Conservation (phyloP, 2,329 filamentous ascomycete genomes). For the Coniella lustricola region DNA sequence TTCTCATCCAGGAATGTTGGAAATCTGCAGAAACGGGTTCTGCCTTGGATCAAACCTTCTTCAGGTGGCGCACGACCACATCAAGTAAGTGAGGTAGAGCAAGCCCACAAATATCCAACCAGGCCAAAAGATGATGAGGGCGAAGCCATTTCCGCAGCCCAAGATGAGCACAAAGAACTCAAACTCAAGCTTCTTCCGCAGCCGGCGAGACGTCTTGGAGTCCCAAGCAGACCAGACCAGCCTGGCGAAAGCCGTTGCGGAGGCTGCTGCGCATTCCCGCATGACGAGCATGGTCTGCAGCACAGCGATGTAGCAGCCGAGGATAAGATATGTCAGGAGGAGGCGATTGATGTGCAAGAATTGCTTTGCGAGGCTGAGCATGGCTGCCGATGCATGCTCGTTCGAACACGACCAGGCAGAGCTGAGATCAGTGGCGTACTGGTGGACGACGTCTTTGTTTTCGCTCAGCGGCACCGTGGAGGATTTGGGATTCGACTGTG, state of each 20-base stretch:
- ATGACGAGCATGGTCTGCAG: constrained; percentile 25
- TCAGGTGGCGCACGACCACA: constrained; percentile 19
- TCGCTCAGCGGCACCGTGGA: constrained; percentile 5
- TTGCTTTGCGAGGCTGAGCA: constrained; percentile 5
- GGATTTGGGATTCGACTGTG: not conserved
- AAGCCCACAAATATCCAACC: constrained; percentile 45
- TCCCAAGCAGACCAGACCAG: constrained; percentile 30
- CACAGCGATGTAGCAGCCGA: constrained; percentile 25
- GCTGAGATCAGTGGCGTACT: constrained; percentile 7
- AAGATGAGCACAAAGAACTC: constrained; percentile 47
- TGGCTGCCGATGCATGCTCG: not conserved
- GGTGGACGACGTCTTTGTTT: constrained; percentile 2
- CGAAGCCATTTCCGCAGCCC: constrained; percentile 40
- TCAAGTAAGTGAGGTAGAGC: constrained; percentile 29
- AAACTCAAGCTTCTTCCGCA: constrained; percentile 41
- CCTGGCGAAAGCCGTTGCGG: constrained; percentile 11
- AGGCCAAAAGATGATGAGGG: constrained; percentile 49
- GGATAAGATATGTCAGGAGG: constrained; percentile 16
- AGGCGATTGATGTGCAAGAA: constrained; percentile 8
- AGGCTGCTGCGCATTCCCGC: constrained; percentile 11
- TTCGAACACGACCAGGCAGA: constrained; percentile 1
- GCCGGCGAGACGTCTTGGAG: constrained; percentile 26
- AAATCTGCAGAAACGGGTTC: not conserved
- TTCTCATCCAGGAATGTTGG: not conserved
- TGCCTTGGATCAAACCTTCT: not conserved